phyloP scores from a whole-genome alignment of 768 basidiomycete species.

The Kwoniella bestiolae region DNA sequence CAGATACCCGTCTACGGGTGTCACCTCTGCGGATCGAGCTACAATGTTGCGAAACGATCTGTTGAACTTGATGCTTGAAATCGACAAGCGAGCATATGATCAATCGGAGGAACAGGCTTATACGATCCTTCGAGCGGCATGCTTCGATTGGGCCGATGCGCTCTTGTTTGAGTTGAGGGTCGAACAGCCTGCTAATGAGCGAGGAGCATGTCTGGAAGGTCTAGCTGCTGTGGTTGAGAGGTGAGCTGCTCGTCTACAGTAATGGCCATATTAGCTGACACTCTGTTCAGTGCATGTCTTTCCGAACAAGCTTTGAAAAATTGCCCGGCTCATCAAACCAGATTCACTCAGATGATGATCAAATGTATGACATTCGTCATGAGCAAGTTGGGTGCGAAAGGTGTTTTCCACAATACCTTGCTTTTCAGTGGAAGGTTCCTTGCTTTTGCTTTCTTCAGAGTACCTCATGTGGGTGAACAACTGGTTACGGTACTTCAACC shows the following conservation, averaged over 20 bases:
- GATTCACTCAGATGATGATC: conserved; percentile 56
- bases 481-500: conserved; percentile 59
- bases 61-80: conserved; percentile 52
- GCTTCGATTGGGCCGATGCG: conserved; percentile 57
- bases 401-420: conserved; percentile 61
- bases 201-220: conserved; percentile 60
- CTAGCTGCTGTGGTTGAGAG: conserved; percentile 59
- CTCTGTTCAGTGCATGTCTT: conserved; percentile 51
- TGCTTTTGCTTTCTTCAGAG: conserved; percentile 61
- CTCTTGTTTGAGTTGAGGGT: conserved; percentile 57
- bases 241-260: conserved; percentile 30
- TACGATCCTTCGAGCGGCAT: conserved; percentile 46
- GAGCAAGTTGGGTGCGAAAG: conserved; percentile 60
- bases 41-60: conserved; percentile 53
- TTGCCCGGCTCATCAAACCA: conserved; percentile 38
- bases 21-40: conserved; percentile 51
- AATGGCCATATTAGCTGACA: conserved; percentile 1
- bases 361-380: conserved; percentile 58
- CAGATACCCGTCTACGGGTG: conserved; percentile 26
- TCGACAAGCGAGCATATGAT: conserved; percentile 53
- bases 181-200: conserved; percentile 58
- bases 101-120: conserved; percentile 32
- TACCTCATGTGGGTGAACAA: conserved; percentile 60
- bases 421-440: conserved; percentile 59
- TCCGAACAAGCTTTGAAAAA: conserved; percentile 49